Evolutionary conservation across 768 basidiomycete genomes (phyloP), one percentile per base, ranked within the genome.

Genomic region (Tulasnella sp.): DNA sequence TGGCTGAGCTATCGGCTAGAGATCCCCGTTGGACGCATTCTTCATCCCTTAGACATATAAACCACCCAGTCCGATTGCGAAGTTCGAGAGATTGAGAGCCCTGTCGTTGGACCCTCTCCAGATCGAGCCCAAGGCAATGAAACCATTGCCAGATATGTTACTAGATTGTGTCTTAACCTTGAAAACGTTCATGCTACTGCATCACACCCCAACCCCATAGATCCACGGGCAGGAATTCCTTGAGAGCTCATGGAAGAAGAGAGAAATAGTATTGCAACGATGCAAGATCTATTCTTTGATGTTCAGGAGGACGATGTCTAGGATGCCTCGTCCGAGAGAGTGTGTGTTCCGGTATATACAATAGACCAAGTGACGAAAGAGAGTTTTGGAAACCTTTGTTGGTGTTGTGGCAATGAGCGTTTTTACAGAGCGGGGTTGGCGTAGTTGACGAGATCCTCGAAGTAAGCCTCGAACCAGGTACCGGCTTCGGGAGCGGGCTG

Each of bases 391-490:
- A n/a, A n/a, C n/a, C n/a, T n/a, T n/a, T n/a, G n/a, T n/a, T n/a
- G n/a, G n/a, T n/a, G n/a, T n/a, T n/a, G n/a, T n/a, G n/a, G n/a
- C n/a, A n/a, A n/a, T n/a, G n/a, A n/a, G n/a, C n/a, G n/a, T n/a
- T n/a, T 14, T 45, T 45, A 45, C 2, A 71, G 25, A 40, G 76
- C 19, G n/a, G 76, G 76, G 38, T 49, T 64, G 74, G 76, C 76
- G 72, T 36, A 39, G 11, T 15, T 77, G 72, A 74, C 31, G 39
- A 77, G 58, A 8, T 34, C 52, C 36, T 52, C 72, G 74, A 77
- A 77, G 76, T 77, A 77, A 39, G 71, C 76, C 71, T 77, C n/a
- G 76, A 77, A 77, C 76, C 76, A 77, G 7, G 25, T 1, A 67
- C 76, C 76, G 29, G 76, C 76, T 58, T 54, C 42, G 34, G 76